Percentiles rank a stretch among this genome's conserved stretches.
Evolutionary conservation across 2,329 filamentous ascomycete species (phyloP).

Genomic region (Clonostachys rhizophaga): DNA sequence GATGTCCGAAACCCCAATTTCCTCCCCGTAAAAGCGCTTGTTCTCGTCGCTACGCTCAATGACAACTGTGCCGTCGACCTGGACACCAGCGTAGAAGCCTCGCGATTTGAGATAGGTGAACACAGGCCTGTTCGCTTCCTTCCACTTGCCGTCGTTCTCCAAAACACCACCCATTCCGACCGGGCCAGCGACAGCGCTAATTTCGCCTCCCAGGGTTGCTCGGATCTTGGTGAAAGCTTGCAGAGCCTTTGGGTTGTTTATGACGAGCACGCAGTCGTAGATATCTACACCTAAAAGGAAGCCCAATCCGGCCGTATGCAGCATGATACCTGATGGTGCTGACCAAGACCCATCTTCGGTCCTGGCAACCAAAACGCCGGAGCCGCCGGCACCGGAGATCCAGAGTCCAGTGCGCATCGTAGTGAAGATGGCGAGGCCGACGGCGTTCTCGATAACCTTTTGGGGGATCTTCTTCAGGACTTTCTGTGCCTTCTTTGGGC

Average conservation of each 20-base stretch:
- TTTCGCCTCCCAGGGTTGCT: constrained; percentile 71
- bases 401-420: constrained; percentile 63
- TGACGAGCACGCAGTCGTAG: constrained; percentile 82
- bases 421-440: constrained; percentile 67
- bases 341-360: constrained; percentile 67
- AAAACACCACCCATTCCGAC: constrained; percentile 68
- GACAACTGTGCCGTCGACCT: constrained; percentile 80
- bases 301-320: constrained; percentile 74
- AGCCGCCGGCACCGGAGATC: constrained; percentile 63
- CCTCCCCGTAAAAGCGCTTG: constrained; percentile 72
- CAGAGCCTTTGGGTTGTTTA: constrained; percentile 72
- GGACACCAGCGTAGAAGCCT: constrained; percentile 80
- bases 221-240: constrained; percentile 68
- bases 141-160: constrained; percentile 47
- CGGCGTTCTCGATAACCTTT: constrained; percentile 58
- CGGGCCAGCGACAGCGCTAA: constrained; percentile 67
- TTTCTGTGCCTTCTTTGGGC: constrained; percentile 31
- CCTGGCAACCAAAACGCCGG: constrained; percentile 59
- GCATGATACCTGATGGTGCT: constrained; percentile 73
- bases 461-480: constrained; percentile 48
- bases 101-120: constrained; percentile 76
- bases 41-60: constrained; percentile 83
- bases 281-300: constrained; percentile 80
- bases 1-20: constrained; percentile 36
- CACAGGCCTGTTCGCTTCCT: constrained; percentile 45